Evolutionary conservation across 345 rosid species (phyloP).

Genomic region (Citrus mangshanensis): DNA sequence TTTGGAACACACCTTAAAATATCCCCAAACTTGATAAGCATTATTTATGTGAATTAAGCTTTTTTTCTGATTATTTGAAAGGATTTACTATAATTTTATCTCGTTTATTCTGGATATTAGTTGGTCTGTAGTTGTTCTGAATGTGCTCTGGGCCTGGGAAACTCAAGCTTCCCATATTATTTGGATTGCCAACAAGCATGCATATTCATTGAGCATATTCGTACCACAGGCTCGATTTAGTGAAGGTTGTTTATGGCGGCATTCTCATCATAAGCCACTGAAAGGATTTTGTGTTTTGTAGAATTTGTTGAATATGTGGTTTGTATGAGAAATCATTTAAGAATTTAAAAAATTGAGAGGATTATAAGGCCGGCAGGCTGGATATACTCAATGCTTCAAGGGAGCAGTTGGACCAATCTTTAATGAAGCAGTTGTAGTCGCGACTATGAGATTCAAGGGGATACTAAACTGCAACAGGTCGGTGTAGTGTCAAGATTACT

Average conservation of each 20-base stretch:
- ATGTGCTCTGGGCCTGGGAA: not conserved
- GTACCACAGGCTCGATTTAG: too few species aligned
- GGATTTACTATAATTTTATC: not conserved
- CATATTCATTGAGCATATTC: not conserved
- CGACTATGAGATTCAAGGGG: not conserved
- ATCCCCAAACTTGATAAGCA: not conserved
- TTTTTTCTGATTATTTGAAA: not conserved
- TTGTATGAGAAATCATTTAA: not conserved
- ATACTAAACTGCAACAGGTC: not conserved
- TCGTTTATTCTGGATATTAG: not conserved
- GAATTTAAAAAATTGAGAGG: not conserved
- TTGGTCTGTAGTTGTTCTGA: not conserved
- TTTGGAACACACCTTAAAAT: not conserved
- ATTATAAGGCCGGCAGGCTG: not conserved
- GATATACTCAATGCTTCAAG: not conserved
- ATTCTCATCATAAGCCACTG: not conserved
- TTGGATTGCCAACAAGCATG: not conserved
- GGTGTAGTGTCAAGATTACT: not conserved
- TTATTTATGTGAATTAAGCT: not conserved
- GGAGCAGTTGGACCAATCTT: not conserved
- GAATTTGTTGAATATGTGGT: not conserved
- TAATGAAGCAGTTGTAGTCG: not conserved
- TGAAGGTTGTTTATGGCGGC: not conserved
- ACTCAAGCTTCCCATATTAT: not conserved
- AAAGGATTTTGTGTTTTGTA: not conserved